phyloP scores from a whole-genome alignment of 2,329 filamentous ascomycete species.

The Berkeleyomyces rouxiae region DNA sequence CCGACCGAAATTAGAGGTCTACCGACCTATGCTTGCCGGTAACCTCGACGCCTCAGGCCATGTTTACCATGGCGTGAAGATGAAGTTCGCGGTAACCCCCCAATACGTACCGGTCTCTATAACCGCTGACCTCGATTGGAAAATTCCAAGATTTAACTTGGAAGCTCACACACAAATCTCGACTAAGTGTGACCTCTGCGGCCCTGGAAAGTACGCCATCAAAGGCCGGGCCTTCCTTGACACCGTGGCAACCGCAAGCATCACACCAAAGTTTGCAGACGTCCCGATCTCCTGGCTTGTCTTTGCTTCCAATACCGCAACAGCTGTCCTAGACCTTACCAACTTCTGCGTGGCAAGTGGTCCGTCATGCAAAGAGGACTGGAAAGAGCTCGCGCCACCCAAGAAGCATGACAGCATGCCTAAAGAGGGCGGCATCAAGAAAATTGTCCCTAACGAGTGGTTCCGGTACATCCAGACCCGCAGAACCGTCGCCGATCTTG shows the following conservation, averaged over 20 bases:
- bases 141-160: constrained; percentile 2
- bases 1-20: not conserved
- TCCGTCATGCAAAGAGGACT: not conserved
- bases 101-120: not conserved
- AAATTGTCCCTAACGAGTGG: not conserved
- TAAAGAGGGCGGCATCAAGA: not conserved
- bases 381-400: not conserved
- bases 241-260: not conserved
- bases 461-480: not conserved
- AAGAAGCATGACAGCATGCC: not conserved
- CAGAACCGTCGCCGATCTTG: not conserved
- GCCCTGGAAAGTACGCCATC: not conserved
- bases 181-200: not conserved
- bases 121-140: not conserved
- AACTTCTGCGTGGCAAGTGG: constrained; percentile 4
- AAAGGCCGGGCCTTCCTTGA: not conserved
- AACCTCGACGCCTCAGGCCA: constrained; percentile 1
- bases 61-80: not conserved
- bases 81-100: not conserved
- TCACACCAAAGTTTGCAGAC: not conserved
- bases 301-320: not conserved
- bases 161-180: not conserved
- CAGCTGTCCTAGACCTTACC: not conserved
- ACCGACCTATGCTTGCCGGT: not conserved
- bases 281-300: not conserved